Conservation (phyloP, 78 protist species). For the Trichosphaerium sp. region DNA sequence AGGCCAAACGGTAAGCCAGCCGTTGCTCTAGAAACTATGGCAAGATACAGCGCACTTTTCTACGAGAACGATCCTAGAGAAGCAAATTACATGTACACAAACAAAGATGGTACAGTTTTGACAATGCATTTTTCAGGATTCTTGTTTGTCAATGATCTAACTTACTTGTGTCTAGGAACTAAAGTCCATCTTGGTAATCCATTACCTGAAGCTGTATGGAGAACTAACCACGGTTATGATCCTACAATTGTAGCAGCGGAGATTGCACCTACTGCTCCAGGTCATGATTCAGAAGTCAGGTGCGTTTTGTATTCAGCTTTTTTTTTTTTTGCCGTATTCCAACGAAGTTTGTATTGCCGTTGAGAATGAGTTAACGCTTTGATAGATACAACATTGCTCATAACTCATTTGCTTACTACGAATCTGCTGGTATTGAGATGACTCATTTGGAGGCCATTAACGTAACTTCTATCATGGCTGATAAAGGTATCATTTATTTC, state of each 20-base stretch:
- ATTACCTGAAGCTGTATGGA: conserved; percentile 31
- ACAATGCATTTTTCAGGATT: too few relatives aligned
- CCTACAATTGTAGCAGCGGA: conserved; percentile 5
- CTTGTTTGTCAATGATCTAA: too few relatives aligned
- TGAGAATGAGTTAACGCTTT: too few relatives aligned
- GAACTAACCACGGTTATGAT: conserved; percentile 62
- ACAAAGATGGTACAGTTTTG: conserved; percentile 9
- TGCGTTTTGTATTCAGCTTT: too few relatives aligned
- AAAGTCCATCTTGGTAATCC: conserved; percentile 36
- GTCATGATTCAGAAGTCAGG: too few relatives aligned
- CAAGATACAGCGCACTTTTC: conserved; percentile 40
- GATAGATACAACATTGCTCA: conserved; percentile 24
- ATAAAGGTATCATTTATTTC: conserved; percentile 1
- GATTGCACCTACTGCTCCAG: neutral
- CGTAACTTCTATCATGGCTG: conserved; percentile 35
- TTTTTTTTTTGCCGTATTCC: too few relatives aligned
- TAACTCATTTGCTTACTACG: conserved; percentile 6
- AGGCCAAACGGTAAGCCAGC: conserved; percentile 20
- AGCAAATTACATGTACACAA: neutral
- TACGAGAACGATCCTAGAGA: conserved; percentile 41
- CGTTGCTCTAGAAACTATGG: conserved; percentile 43
- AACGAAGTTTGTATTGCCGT: too few relatives aligned
- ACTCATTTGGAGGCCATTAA: conserved; percentile 19
- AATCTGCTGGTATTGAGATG: neutral
- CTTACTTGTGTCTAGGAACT: too few relatives aligned